Conservation (phyloP, 1,139 yeast genomes). For the Debaryomyces sp. region DNA sequence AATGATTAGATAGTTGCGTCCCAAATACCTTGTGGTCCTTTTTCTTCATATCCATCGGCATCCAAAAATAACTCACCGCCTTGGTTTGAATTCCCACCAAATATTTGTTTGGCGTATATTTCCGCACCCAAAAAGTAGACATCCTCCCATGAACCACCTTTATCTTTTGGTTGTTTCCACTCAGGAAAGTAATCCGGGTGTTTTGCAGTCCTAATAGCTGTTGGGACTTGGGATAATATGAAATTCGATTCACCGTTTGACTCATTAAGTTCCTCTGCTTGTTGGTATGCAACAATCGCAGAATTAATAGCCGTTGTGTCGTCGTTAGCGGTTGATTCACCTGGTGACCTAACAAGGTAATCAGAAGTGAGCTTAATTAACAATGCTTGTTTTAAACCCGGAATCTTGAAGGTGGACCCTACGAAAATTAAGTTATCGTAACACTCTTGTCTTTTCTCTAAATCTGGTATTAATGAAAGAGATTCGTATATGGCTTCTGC, state of each 20-base stretch:
- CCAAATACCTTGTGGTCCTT: constrained; percentile 76
- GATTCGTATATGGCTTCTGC: constrained; percentile 57
- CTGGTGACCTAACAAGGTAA: constrained; percentile 49
- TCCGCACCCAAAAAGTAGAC: constrained; percentile 82
- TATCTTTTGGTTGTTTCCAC: constrained; percentile 74
- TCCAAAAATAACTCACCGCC: constrained; percentile 70
- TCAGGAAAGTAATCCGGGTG: constrained; percentile 93
- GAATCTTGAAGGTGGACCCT: constrained; percentile 75
- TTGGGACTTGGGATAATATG: constrained; percentile 68
- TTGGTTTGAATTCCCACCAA: constrained; percentile 59
- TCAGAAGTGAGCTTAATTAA: constrained; percentile 60
- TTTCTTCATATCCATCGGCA: constrained; percentile 72
- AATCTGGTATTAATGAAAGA: constrained; percentile 60
- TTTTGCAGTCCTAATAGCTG: constrained; percentile 65
- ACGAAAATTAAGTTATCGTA: constrained; percentile 82
- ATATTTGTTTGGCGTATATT: constrained; percentile 84
- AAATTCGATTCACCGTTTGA: constrained; percentile 28
- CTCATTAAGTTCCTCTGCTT: constrained; percentile 36
- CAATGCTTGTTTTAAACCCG: constrained; percentile 76
- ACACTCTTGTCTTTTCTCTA: constrained; percentile 76
- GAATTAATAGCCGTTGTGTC: constrained; percentile 34
- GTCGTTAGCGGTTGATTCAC: constrained; percentile 30
- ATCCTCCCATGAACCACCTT: constrained; percentile 70
- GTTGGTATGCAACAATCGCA: constrained; percentile 49
- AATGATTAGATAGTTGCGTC: constrained; percentile 36